Evolutionary conservation across 2,329 filamentous ascomycete genomes (phyloP), one percentile per base, ranked within the genome.

Genomic region (Fusarium tanahbumbuense): DNA sequence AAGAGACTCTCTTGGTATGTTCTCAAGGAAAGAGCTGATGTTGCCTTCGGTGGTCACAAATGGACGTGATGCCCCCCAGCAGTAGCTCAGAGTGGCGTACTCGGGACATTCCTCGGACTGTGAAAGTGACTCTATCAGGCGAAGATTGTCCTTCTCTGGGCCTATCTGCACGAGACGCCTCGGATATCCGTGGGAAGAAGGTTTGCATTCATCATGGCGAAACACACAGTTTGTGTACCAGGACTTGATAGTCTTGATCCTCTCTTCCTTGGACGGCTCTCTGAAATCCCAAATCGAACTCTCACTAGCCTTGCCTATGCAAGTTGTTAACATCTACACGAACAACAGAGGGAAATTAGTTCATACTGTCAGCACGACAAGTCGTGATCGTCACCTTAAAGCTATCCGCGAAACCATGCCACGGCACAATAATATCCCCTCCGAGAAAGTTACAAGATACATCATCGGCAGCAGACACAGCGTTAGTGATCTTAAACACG

Each of bases 81-180:
- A 55, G 27, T 55, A 60, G 13, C 50, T 56, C 9, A 47, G 22
- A 18, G 42, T 60, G 6, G 50, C 41, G 15, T 47, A 60, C 4
- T 23, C 27, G 12, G 11, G 9, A 3, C 15, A 25, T 0, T 20
- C 10, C 5, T 6, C 15, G 0, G 18, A 6, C 2, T 27, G 9
- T 4, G 12, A 4, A 4, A 16, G n/a, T 2, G 13, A 13, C 3
- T 60, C 32, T 18, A 60, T 7, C 2, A 60, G 20, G 0, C 20
- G 18, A 5, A 56, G 6, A 6, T 56, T 18, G 4, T 8, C 4
- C 5, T 32, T 46, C 6, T 27, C 13, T 3, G 8, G 10, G 1
- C 49, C 56, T 15, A 46, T 5, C n/a, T 55, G n/a, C 1, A 46
- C 10, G 7, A 59, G 50, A 13, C 42, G 42, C 1, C 25, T 60